phyloP scores from a whole-genome alignment of 495 filamentous ascomycete genomes.

The Penicillium tannophilum region DNA sequence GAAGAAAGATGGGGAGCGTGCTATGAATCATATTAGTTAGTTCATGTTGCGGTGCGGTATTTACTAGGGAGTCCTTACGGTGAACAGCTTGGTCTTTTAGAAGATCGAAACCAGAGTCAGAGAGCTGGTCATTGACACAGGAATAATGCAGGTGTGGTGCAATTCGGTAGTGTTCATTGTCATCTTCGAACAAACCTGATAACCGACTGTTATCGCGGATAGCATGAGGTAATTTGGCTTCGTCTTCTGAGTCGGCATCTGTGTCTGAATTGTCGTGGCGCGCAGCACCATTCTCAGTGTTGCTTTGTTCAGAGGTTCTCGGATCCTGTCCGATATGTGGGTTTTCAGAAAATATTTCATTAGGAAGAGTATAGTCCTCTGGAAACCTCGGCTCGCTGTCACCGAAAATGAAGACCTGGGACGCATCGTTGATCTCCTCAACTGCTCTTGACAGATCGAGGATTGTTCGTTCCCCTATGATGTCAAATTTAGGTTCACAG shows the following conservation, averaged over 20 bases:
- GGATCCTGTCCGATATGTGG: too few species aligned
- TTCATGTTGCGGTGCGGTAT: background rate
- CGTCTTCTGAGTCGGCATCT: background rate
- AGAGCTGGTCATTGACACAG: conserved; percentile 3
- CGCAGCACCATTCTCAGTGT: too few species aligned
- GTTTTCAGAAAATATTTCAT: conserved; percentile 29
- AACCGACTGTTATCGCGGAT: conserved; percentile 10
- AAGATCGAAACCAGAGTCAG: background rate
- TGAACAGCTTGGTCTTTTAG: conserved; percentile 14
- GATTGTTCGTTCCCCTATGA: conserved; percentile 22
- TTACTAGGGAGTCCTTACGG: conserved; percentile 14
- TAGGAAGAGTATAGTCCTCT: conserved; percentile 13
- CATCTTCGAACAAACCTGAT: conserved; percentile 21
- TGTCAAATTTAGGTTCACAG: conserved; percentile 31
- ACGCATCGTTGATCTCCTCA: conserved; percentile 27
- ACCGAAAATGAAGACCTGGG: conserved; percentile 18
- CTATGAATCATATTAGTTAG: conserved; percentile 1
- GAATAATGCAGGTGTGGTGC: conserved; percentile 5
- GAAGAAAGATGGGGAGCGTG: conserved; percentile 29
- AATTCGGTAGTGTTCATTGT: conserved; percentile 13
- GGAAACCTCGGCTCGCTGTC: background rate
- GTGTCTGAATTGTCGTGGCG: too few species aligned
- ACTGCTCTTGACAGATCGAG: conserved; percentile 36
- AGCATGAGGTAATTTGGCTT: background rate
- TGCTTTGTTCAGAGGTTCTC: background rate